Evolutionary conservation across 2,329 filamentous ascomycete genomes (phyloP), one percentile per base, ranked within the genome.

Genomic region (Verticillium zaregamsianum): DNA sequence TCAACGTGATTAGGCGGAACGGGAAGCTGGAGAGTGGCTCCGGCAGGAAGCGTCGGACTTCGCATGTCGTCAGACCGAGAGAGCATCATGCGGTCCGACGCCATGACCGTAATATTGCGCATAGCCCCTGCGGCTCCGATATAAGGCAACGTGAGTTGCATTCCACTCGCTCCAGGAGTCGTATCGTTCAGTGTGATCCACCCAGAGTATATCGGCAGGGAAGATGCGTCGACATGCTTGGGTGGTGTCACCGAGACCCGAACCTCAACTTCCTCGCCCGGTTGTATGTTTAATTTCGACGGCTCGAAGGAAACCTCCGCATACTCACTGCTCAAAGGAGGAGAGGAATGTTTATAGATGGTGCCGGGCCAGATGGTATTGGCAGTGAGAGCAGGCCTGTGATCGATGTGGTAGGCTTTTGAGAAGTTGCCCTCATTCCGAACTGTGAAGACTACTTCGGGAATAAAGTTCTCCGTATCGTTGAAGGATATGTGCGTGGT

Each of bases 401-500:
- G 77, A 12, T 76, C 77, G 14, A 89, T 72, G 5, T 76, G 74
- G 72, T 86, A 87, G 6, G 79, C 82, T 55, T 84, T 71, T 0
- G 76, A 69, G 20, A 76, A 73, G 15, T 72, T 72, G 49, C 81
- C 83, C 7, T 76, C 74, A 73, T 89, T 89, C 66, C 72, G 78
- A 63, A 89, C 76, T 28, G 76, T 80, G 68, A 89, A 86, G 64
- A 80, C 79, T 37, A 80, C 74, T 1, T 74, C 75, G 7, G 76
- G 71, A 37, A 72, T 70, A 63, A 86, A 81, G 74, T 88, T 71
- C 65, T 84, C 82, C 0, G 85, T 86, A 69, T 89, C 86, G 68
- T 89, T 89, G 73, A 89, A 88, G 3, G 83, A 80, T 14, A 90
- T 72, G 68, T 81, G 83, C 6, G 82, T 82, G 11, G 78, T 80